Conservation (phyloP, 768 basidiomycete species). For the Boletus subcaerulescens region DNA sequence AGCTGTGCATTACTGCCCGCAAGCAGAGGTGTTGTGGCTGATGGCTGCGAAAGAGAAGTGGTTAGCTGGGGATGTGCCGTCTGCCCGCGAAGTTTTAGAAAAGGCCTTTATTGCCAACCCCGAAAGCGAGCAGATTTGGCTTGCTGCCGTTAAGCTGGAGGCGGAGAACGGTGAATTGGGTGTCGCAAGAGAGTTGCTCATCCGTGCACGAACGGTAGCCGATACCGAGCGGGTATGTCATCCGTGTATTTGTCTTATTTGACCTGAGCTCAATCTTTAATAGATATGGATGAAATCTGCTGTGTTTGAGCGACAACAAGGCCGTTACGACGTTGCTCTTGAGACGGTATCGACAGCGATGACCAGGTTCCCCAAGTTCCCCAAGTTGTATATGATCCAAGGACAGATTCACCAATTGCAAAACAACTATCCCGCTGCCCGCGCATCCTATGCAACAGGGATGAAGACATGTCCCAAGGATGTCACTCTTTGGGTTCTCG, state of each 20-base stretch:
- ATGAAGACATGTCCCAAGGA: slow-evolving; percentile 86
- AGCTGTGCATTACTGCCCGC: slow-evolving; percentile 89
- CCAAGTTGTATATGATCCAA: slow-evolving; percentile 96
- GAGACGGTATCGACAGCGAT: slow-evolving; percentile 73
- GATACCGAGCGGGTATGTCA: slow-evolving; percentile 81
- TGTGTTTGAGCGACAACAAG: slow-evolving; percentile 90
- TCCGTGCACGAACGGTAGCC: slow-evolving; percentile 85
- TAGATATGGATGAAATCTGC: slow-evolving; percentile 99
- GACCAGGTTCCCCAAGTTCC: slow-evolving; percentile 80
- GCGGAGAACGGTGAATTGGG: slow-evolving; percentile 91
- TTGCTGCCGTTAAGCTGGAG: slow-evolving; percentile 95
- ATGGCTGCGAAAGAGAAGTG: slow-evolving; percentile 99
- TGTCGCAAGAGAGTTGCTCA: slow-evolving; percentile 82
- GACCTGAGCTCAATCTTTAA: not conserved
- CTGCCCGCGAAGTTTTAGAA: slow-evolving; percentile 86
- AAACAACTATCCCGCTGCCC: slow-evolving; percentile 60
- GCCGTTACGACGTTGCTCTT: slow-evolving; percentile 68
- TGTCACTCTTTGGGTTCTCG: slow-evolving; percentile 84
- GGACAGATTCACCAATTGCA: slow-evolving; percentile 81
- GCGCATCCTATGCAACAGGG: slow-evolving; percentile 79
- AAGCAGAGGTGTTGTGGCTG: slow-evolving; percentile 95
- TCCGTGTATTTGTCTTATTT: too few relatives aligned
- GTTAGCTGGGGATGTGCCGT: slow-evolving; percentile 83
- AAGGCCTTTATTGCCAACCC: slow-evolving; percentile 92
- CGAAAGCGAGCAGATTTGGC: slow-evolving; percentile 96